Evolutionary conservation across 2,329 filamentous ascomycete genomes (phyloP).

Genomic region (Bipolaris zeicola): DNA sequence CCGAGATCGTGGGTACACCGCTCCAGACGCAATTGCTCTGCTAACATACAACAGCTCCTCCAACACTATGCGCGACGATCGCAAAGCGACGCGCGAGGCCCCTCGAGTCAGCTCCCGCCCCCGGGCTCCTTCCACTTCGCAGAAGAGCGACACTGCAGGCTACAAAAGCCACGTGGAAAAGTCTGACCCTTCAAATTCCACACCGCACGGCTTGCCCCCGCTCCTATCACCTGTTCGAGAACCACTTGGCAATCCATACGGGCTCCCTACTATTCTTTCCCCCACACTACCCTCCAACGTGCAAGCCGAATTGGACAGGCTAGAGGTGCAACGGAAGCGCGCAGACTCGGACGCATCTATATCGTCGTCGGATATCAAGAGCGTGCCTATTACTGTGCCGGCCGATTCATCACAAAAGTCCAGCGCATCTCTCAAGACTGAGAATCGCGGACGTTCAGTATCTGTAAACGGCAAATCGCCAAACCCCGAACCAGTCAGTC

Average conservation of each 20-base stretch:
- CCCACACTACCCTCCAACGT: constrained; percentile 63
- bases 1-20: constrained; percentile 27
- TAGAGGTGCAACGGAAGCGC: constrained; percentile 46
- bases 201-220: constrained; percentile 48
- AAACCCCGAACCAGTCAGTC: constrained; percentile 16
- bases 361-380: constrained; percentile 42
- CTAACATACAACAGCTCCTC: constrained; percentile 32
- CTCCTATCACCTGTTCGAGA: constrained; percentile 49
- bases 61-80: constrained; percentile 21
- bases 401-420: constrained; percentile 25
- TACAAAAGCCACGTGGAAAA: constrained; percentile 39
- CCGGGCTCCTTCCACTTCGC: constrained; percentile 24
- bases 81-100: constrained; percentile 22
- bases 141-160: constrained; percentile 49
- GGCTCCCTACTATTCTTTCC: constrained; percentile 61
- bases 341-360: constrained; percentile 44
- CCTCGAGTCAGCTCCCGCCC: constrained; percentile 16
- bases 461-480: constrained; percentile 39
- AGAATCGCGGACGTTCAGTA: constrained; percentile 30
- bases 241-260: constrained; percentile 48
- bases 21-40: background rate
- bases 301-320: constrained; percentile 57
- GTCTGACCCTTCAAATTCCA: constrained; percentile 36
- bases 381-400: constrained; percentile 32
- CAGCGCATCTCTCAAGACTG: constrained; percentile 28